Percentiles rank a stretch among this genome's conserved stretches.
Evolutionary conservation across 371 early-diverging fungal species (phyloP).

Genomic region (Syncephalastrum monosporum): DNA sequence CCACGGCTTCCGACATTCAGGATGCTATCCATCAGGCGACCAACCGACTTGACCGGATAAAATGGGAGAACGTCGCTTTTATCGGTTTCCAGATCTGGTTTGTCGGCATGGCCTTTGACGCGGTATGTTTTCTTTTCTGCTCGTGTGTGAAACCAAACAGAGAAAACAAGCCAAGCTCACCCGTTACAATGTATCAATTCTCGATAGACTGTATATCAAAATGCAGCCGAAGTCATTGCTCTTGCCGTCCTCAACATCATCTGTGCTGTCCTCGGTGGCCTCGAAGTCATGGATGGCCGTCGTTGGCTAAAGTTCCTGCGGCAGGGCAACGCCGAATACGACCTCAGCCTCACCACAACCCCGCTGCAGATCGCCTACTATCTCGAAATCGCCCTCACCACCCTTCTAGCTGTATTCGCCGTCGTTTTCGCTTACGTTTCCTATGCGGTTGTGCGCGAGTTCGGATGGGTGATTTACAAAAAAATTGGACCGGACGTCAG

Average conservation of each 20-base stretch:
- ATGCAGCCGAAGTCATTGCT: constrained; percentile 40
- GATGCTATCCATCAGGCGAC: constrained; percentile 18
- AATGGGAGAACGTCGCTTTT: constrained; percentile 51
- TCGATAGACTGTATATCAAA: constrained; percentile 40
- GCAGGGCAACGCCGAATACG: constrained; percentile 3
- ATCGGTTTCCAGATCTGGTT: constrained; percentile 46
- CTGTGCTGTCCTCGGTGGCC: constrained; percentile 36
- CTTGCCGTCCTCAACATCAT: constrained; percentile 36
- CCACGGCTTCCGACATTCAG: background rate
- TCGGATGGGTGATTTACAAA: constrained; percentile 54
- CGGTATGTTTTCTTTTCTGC: constrained; percentile 25
- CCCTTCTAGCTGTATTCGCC: constrained; percentile 30
- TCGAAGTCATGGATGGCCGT: constrained; percentile 39
- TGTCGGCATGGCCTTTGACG: constrained; percentile 47
- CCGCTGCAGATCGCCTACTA: constrained; percentile 33
- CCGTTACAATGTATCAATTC: background rate
- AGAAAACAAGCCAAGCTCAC: background rate
- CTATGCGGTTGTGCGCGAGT: constrained; percentile 31
- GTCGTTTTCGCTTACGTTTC: constrained; percentile 36
- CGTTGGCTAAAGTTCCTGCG: constrained; percentile 28
- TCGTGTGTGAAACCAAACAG: too few relatives aligned
- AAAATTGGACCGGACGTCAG: constrained; percentile 49
- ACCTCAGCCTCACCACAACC: constrained; percentile 9
- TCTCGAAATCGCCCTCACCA: constrained; percentile 39
- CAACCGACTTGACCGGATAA: constrained; percentile 35